Percentiles rank a stretch among this genome's conserved stretches.
These are phyloP conservation scores for Solidago caesia DNA, from an alignment of 129 eudicot species.

Conservation along the genomic window DNA sequence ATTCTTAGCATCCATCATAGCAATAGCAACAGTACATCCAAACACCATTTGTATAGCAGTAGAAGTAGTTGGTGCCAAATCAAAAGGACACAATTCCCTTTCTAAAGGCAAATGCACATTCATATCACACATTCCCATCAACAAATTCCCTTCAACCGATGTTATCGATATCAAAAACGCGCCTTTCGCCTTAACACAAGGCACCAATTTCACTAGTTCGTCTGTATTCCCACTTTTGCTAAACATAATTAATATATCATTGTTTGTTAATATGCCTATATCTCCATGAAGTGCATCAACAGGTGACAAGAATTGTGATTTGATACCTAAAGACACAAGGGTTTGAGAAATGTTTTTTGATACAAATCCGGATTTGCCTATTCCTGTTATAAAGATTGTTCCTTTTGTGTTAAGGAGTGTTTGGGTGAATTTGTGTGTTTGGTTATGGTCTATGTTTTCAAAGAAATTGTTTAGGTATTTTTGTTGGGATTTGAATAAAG, in stretches of 20 bases:
- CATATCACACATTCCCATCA: conserved; percentile 70
- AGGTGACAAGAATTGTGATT: conserved; percentile 73
- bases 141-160: conserved; percentile 54
- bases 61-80: conserved; percentile 90
- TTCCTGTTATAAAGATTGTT: conserved; percentile 83
- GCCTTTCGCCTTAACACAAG: conserved; percentile 92
- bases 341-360: conserved; percentile 93
- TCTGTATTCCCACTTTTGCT: conserved; percentile 89
- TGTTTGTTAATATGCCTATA: conserved; percentile 54
- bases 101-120: conserved; percentile 93
- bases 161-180: conserved; percentile 79
- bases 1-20: conserved; percentile 77
- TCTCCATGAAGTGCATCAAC: conserved; percentile 92
- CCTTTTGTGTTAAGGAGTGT: conserved; percentile 65
- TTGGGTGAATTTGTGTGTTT: conserved; percentile 77
- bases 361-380: conserved; percentile 94
- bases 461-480: conserved; percentile 83
- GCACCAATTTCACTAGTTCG: conserved; percentile 65
- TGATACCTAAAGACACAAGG: conserved; percentile 74
- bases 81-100: conserved; percentile 89
- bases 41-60: conserved; percentile 98
- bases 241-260: conserved; percentile 65
- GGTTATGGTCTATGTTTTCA: conserved; percentile 65
- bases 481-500: conserved; percentile 81
- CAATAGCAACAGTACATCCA: conserved; percentile 93